Evolutionary conservation across 2,329 filamentous ascomycete species (phyloP), one percentile per base, ranked within the genome.

Genomic region (Colletotrichum noveboracense): DNA sequence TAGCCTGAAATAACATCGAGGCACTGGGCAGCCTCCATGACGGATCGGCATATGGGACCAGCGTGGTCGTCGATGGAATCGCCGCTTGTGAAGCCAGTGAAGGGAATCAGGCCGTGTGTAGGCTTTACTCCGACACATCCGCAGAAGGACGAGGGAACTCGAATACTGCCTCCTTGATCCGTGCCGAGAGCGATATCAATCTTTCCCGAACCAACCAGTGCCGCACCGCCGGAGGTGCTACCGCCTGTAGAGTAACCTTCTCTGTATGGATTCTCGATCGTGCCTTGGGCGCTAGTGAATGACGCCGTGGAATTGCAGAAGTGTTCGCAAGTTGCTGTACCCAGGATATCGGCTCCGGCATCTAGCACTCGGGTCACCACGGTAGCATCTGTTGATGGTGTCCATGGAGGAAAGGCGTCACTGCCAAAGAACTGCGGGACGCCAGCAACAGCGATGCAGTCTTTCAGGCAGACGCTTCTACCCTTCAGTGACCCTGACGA

Each of bases 351-450:
- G 0, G 86, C 89, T 0, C 89, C 89, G 3, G 88, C 88, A 18
- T 89, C 86, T 5, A 91, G 80, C 1, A 87, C 81, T 16, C 90
- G 82, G 1, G 86, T 88, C 26, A 91, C 88, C 2, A 91, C 86
- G 0, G 88, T 90, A 0, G 90, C 89, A 79, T 91, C 90, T 4
- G 87, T 88, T 7, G 81, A 83, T 0, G 89, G 88, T 0, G 84
- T 88, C 89, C 89, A 91, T 0, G 85, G 84, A 2, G 80, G 84
- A 74, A 86, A 88, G 16, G 86, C 86, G 76, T 90, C 87, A 56
- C 86, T 91, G 1, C 90, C 89, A 56, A 87, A 86, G 70, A 90
- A 85, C 68, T 90, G 88, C 0, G 89, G 89, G 2, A 91, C 87
- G 0, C 86, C 87, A 3, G 88, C 88, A 2, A 91, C 88, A 5